Evolutionary conservation across 106 monocot species (phyloP).

Genomic region (Dendrobium nobile): DNA sequence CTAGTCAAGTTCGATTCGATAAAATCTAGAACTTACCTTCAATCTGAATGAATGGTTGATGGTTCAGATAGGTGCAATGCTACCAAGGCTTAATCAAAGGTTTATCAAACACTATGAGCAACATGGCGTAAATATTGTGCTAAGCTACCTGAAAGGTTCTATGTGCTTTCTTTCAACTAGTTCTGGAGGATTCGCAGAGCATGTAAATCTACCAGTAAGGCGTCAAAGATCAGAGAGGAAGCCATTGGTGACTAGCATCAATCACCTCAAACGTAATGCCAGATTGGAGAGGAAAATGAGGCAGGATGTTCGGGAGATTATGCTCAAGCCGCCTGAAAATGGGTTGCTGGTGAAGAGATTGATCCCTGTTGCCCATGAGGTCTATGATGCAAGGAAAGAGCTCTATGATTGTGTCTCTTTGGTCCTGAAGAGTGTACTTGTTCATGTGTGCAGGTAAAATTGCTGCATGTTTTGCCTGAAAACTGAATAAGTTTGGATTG

Average conservation of each 20-base stretch:
- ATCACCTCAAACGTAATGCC: conserved; percentile 33
- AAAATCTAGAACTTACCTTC: neutral
- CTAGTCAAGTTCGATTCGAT: neutral
- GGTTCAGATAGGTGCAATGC: conserved; percentile 4
- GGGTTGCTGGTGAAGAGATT: conserved; percentile 34
- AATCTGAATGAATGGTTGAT: neutral
- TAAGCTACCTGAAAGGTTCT: conserved; percentile 1
- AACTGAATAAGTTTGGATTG: neutral
- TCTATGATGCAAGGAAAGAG: conserved; percentile 22
- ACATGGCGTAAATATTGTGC: neutral
- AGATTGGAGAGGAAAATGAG: conserved; percentile 14
- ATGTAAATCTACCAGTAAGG: conserved; percentile 6
- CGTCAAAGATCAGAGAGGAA: conserved; percentile 25
- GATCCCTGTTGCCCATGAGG: conserved; percentile 34
- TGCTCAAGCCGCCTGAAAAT: conserved; percentile 33
- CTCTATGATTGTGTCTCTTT: conserved; percentile 21
- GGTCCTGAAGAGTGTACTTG: conserved; percentile 11
- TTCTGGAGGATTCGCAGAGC: neutral
- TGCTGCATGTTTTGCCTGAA: neutral
- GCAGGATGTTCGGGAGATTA: conserved; percentile 33
- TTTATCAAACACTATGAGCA: neutral
- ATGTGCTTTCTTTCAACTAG: neutral
- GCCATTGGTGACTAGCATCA: conserved; percentile 36
- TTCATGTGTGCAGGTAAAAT: conserved; percentile 42
- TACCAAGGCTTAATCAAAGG: neutral